Conservation (phyloP, 495 filamentous ascomycete genomes). For the Penicillium soppii region DNA sequence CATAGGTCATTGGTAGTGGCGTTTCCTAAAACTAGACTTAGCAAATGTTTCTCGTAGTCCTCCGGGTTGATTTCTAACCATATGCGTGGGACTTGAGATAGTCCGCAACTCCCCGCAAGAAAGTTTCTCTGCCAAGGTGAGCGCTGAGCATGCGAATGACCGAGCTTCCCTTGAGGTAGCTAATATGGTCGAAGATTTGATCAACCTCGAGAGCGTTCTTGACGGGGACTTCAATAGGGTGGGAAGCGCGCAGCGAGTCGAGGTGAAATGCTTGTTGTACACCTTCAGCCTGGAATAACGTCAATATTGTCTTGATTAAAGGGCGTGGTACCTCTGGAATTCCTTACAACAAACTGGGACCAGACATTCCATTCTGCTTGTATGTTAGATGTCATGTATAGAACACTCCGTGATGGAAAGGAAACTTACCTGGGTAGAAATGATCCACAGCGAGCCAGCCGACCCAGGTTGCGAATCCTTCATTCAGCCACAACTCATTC, state of each 20-base stretch:
- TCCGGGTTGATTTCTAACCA: constrained; percentile 29
- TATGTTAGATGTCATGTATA: constrained; percentile 6
- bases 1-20: constrained; percentile 92
- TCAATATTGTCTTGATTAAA: constrained; percentile 28
- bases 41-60: not conserved
- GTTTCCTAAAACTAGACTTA: constrained; percentile 54
- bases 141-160: constrained; percentile 91
- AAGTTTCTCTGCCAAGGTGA: constrained; percentile 80
- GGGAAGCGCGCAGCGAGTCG: constrained; percentile 84
- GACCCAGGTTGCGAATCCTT: constrained; percentile 98
- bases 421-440: constrained; percentile 68
- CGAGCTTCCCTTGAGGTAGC: constrained; percentile 92
- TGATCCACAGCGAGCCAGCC: constrained; percentile 92
- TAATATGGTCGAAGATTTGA: constrained; percentile 94
- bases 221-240: constrained; percentile 93
- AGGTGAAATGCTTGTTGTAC: constrained; percentile 87
- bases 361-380: constrained; percentile 82
- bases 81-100: constrained; percentile 89
- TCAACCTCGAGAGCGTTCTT: constrained; percentile 88
- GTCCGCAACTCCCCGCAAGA: constrained; percentile 81
- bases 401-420: not conserved
- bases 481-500: constrained; percentile 96
- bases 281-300: constrained; percentile 67
- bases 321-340: constrained; percentile 50
- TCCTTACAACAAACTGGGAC: constrained; percentile 85